Conservation (phyloP, 2,329 filamentous ascomycete species). For the Colletotrichum sp. region DNA sequence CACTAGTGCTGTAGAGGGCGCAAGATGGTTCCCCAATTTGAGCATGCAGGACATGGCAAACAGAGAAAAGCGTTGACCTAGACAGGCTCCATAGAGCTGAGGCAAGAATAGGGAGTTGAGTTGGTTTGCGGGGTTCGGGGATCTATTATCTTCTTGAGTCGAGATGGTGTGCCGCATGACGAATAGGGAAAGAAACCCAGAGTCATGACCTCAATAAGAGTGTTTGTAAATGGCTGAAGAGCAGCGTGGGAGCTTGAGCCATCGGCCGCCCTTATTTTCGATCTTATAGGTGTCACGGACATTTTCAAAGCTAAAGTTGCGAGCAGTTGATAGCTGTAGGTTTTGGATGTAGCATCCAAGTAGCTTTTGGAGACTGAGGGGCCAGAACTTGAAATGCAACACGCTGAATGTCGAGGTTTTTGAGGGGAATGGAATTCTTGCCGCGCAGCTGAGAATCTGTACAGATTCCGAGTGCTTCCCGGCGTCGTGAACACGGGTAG, state of each 20-base stretch:
- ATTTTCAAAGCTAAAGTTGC: conserved; percentile 13
- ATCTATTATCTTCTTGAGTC: neutral
- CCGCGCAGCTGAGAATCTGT: neutral
- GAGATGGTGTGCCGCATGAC: neutral
- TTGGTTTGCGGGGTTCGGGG: neutral
- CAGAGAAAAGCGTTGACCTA: neutral
- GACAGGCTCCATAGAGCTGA: neutral
- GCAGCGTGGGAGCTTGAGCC: neutral
- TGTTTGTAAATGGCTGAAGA: neutral
- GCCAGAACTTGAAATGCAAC: neutral
- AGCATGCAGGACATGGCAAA: neutral
- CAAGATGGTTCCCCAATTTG: neutral
- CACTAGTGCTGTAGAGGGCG: neutral
- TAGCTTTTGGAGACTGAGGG: neutral
- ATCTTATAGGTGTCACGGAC: conserved; percentile 6
- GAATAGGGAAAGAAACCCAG: neutral
- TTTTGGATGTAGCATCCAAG: neutral
- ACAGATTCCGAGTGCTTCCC: neutral
- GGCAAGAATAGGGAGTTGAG: neutral
- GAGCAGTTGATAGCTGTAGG: neutral
- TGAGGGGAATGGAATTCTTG: neutral
- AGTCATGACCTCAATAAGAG: neutral
- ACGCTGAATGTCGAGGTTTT: neutral
- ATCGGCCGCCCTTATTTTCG: neutral
- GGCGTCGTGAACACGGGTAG: neutral